Evolutionary conservation across 352 stramenopile species (phyloP), one percentile per base, ranked within the genome.

Genomic region (Pelagophyceae sp.): DNA sequence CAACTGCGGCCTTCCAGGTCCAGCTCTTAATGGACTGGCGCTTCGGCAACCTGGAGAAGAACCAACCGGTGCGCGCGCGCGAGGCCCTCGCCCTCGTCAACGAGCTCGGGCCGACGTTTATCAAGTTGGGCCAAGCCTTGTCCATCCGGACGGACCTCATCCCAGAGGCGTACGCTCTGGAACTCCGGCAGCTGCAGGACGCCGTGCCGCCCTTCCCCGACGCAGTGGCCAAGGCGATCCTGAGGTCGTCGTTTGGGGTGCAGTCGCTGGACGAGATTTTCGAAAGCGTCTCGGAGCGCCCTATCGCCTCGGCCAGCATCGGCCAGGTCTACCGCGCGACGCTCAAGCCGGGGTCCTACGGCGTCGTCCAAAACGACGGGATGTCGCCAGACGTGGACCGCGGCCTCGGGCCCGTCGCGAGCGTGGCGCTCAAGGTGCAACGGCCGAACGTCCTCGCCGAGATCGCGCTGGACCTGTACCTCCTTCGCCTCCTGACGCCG

Each of bases 81-180:
- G 81, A 93, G 84, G 77, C 91, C 32, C 80, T 81, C 33, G 70
- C 83, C 6, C 72, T 93, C 0, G 76, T 91, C n/a, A 87, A 84
- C 0, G 82, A 82, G 67, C 80, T 93, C 35, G 88, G 88, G 38
- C 87, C 87, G 0, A 89, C 83, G 20, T 93, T 91, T 79, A 91
- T 92, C 80, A 93, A 93, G 82, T 72, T 91, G 19, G 86, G 85
- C 20, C 85, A 90, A 75, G 85, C 85, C 0, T 71, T 89, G 3
- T 83, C 72, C n/a, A 88, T 89, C 58, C 83, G 87, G 58, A 86
- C 84, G 0, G 87, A 91, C 80, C 80, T 91, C 23, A 78, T 91
- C 31, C 84, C 84, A 0, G 84, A 86, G 65, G 40, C 80, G 0
- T 89, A 88, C 72, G 83, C 87, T 1, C 72, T 86, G 40, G 84